Evolutionary conservation across 805 yeast genomes (phyloP).

Genomic region (Suhomyces tanzawaensis): DNA sequence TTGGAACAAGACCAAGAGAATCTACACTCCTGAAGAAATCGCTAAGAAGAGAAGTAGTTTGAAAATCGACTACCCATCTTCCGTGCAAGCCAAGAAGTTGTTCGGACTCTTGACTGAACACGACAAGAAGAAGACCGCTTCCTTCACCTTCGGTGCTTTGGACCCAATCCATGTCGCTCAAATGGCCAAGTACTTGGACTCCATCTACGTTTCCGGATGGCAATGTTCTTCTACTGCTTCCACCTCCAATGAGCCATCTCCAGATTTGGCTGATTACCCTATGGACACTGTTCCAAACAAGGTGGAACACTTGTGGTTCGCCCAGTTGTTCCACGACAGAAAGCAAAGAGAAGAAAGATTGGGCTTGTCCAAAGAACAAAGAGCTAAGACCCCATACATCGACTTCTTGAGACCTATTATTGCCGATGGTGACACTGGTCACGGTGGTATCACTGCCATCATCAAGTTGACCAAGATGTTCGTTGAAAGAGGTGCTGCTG

Average conservation of each 20-base stretch:
- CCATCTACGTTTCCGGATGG: slow-evolving; percentile 96
- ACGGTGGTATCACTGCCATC: slow-evolving; percentile 96
- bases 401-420: slow-evolving; percentile 93
- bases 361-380: slow-evolving; percentile 56
- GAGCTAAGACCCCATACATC: slow-evolving; percentile 67
- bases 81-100: slow-evolving; percentile 78
- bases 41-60: slow-evolving; percentile 84
- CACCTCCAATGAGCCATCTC: slow-evolving; percentile 95
- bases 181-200: slow-evolving; percentile 93
- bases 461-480: slow-evolving; percentile 93
- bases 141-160: slow-evolving; percentile 92
- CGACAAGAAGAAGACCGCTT: slow-evolving; percentile 65
- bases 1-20: slow-evolving; percentile 85
- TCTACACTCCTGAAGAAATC: slow-evolving; percentile 84
- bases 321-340: slow-evolving; percentile 95
- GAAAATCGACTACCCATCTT: slow-evolving; percentile 72
- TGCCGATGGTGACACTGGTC: slow-evolving; percentile 99
- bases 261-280: slow-evolving; percentile 98
- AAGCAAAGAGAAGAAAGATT: slow-evolving; percentile 88
- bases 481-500: slow-evolving; percentile 98
- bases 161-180: slow-evolving; percentile 95
- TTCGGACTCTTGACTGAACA: slow-evolving; percentile 69
- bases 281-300: slow-evolving; percentile 98
- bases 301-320: slow-evolving; percentile 95
- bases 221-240: slow-evolving; percentile 98